These are phyloP conservation scores for Agastache rugosa DNA, from an alignment of 257 asterid genomes.

Conservation along the genomic window DNA sequence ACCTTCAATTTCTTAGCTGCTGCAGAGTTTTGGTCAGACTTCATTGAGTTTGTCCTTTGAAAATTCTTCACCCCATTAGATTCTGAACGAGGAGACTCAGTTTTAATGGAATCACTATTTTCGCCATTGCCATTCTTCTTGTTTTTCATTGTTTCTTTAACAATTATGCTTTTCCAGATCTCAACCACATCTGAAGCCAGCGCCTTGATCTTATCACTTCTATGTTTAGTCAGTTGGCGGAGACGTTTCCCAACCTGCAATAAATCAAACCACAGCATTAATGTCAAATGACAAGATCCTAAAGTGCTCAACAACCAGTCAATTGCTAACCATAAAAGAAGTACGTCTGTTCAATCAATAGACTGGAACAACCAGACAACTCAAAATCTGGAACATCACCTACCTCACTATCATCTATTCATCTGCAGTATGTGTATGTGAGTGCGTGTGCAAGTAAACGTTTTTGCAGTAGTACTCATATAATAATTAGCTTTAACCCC, in stretches of 20 bases:
- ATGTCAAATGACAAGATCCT: not conserved
- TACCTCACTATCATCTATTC: not conserved
- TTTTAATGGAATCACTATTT: conserved; percentile 47
- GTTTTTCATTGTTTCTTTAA: conserved; percentile 69
- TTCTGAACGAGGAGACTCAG: conserved; percentile 48
- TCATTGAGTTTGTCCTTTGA: conserved; percentile 56
- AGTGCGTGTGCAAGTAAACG: not conserved
- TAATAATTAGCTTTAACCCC: not conserved
- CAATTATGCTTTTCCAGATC: conserved; percentile 78
- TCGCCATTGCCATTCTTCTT: conserved; percentile 51
- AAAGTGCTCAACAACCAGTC: not conserved
- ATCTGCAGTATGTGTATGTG: not conserved
- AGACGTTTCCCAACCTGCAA: conserved; percentile 89
- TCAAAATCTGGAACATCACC: conserved; percentile 4
- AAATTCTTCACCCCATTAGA: conserved; percentile 43
- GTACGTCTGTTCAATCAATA: not conserved
- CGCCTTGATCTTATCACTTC: conserved; percentile 69
- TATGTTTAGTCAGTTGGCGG: conserved; percentile 87
- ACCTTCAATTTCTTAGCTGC: conserved; percentile 46
- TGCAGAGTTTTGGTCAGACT: conserved; percentile 48
- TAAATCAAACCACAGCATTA: not conserved
- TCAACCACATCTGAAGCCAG: conserved; percentile 84
- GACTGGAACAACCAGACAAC: not conserved
- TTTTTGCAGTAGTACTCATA: not conserved
- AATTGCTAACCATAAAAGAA: not conserved